Percentiles rank a stretch among this genome's conserved stretches.
Evolutionary conservation across 306 rosid species (phyloP).

Genomic region (Prunus mongolica): DNA sequence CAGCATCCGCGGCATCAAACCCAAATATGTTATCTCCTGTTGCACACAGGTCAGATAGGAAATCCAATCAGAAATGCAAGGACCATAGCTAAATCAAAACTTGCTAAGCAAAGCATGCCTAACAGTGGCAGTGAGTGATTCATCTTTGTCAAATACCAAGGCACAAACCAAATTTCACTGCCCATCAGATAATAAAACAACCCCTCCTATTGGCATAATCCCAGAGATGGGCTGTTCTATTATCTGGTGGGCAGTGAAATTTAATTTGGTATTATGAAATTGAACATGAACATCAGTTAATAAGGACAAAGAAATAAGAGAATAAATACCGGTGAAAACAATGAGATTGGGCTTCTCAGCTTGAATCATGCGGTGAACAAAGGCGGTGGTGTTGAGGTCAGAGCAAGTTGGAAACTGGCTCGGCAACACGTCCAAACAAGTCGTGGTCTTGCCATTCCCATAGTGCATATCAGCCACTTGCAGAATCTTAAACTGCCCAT

Average conservation of each 20-base stretch:
- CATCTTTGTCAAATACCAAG: no score
- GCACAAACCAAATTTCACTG: neutral
- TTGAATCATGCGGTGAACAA: conserved; percentile 63
- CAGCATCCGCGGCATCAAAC: conserved; percentile 54
- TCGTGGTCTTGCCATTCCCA: conserved; percentile 61
- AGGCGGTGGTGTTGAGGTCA: conserved; percentile 81
- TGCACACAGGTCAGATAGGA: conserved; percentile 2
- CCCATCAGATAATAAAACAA: neutral
- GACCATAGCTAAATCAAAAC: neutral
- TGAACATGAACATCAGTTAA: neutral
- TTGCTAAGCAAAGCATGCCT: neutral
- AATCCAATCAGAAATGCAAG: neutral
- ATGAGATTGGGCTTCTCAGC: conserved; percentile 91
- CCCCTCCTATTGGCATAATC: neutral
- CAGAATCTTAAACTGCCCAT: conserved; percentile 82
- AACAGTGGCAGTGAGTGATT: neutral
- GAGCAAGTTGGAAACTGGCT: conserved; percentile 59
- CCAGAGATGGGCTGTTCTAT: neutral
- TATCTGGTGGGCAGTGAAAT: no score
- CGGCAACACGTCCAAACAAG: conserved; percentile 62
- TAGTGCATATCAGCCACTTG: conserved; percentile 99
- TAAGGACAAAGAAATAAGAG: neutral
- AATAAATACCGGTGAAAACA: conserved; percentile 71
- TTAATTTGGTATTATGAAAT: no score
- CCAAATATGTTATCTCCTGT: conserved; percentile 88